Conservation (phyloP, 2,329 filamentous ascomycete genomes). For the Monosporascus sp. region DNA sequence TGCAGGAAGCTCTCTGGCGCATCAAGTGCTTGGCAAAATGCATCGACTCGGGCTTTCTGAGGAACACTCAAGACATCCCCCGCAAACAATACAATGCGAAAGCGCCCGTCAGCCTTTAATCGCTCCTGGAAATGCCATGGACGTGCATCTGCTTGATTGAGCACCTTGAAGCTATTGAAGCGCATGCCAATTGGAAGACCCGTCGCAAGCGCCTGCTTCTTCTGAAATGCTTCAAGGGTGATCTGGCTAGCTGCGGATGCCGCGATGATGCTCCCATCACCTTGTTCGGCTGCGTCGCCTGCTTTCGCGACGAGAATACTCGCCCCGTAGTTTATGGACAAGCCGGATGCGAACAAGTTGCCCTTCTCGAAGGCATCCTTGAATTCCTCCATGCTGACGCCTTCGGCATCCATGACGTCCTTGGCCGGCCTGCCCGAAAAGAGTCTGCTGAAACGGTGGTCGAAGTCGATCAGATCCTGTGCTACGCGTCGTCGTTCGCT, state of each 20-base stretch:
- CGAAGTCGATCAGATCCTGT: slow-evolving; percentile 60
- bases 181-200: slow-evolving; percentile 49
- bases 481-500: slow-evolving; percentile 40
- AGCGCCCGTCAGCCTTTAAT: slow-evolving; percentile 52
- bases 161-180: slow-evolving; percentile 52
- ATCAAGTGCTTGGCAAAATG: slow-evolving; percentile 41
- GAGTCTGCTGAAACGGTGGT: slow-evolving; percentile 50
- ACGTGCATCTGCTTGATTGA: slow-evolving; percentile 50
- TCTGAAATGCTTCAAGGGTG: slow-evolving; percentile 12
- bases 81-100: slow-evolving; percentile 56
- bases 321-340: slow-evolving; percentile 51
- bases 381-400: slow-evolving; percentile 53
- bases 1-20: slow-evolving; percentile 20
- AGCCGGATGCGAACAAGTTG: slow-evolving; percentile 53
- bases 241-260: slow-evolving; percentile 1
- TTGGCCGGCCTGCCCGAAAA: slow-evolving; percentile 54
- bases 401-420: slow-evolving; percentile 44
- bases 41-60: slow-evolving; percentile 41
- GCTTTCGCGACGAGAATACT: slow-evolving; percentile 52
- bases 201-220: slow-evolving; percentile 37
- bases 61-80: slow-evolving; percentile 44
- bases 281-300: slow-evolving; percentile 36
- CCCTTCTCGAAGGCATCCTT: slow-evolving; percentile 55
- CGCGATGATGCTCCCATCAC: slow-evolving; percentile 37
- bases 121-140: slow-evolving; percentile 55